Evolutionary conservation across 257 asterid genomes (phyloP), one percentile per base, ranked within the genome.

Genomic region (Oldenlandia corymbosa): DNA sequence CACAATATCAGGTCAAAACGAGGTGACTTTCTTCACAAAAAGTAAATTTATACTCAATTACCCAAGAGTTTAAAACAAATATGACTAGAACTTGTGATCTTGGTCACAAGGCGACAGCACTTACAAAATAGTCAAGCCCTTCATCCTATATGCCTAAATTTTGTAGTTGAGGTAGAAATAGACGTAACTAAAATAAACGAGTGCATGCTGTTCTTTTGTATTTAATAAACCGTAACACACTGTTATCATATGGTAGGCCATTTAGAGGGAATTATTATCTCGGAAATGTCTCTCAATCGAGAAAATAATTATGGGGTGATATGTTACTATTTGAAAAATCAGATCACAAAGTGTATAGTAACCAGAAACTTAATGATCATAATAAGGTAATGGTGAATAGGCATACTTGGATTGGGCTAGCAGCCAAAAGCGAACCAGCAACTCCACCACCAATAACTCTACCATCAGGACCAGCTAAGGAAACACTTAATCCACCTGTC

Each of bases 401-500:
- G 41, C 66, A 42, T 36, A 87, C 96, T 84, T 86, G 96, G 81
- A 88, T 88, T 16, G 96, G 98, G 69, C 76, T 86, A 58, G 98
- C 96, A 27, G 98, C 98, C 74, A 83, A 75, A 21, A 89, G 96
- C 63, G 74, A 66, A 47, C 97, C 97, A 43, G 96, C 93, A 42
- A 89, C 82, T 26, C 91, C 88, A n/a, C 97, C 99, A 32, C 99
- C 99, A 43, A 92, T 87, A 17, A 92, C 90, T 7, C 96, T 95
- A 0, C 99, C 99, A 69, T 89, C 95, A 4, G 97, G 84, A 58
- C 96, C 90, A 56, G 97, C 97, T 65, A 92, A 46, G 0, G 98
- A 83, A 39, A 88, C 95, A 26, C 95, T 91, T 70, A 91, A 62
- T 74, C 98, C 96, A 27, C 97, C 99, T 0, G 90, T 60, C 68